A percentile compares a stretch with the other conserved stretches of the same genome.
Evolutionary conservation across 2,329 filamentous ascomycete genomes (phyloP).

Genomic region (Beauveria scarabaeidicola): DNA sequence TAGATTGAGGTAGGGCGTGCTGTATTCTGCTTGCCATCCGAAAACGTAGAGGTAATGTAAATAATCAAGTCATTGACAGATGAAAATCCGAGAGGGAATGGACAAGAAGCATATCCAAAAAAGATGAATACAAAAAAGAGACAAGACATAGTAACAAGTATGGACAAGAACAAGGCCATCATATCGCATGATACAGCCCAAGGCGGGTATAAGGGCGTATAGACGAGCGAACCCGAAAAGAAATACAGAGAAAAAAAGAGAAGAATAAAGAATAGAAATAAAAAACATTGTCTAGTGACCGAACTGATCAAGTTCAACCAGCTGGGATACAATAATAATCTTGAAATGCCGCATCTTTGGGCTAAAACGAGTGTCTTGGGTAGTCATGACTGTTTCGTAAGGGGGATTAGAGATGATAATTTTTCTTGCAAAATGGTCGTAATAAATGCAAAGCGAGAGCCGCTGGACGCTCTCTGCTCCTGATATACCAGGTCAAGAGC

Average conservation of each 20-base stretch:
- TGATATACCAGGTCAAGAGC: neutral
- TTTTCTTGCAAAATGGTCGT: neutral
- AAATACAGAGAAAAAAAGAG: neutral
- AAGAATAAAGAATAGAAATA: neutral
- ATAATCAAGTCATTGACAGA: neutral
- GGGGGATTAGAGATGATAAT: neutral
- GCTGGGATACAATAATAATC: neutral
- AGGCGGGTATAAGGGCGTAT: conserved; percentile 6
- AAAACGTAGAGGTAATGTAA: neutral
- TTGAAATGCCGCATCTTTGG: conserved; percentile 3
- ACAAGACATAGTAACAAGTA: neutral
- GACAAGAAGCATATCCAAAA: neutral
- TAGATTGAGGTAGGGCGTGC: no score
- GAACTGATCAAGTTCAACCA: conserved; percentile 4
- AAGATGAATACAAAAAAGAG: neutral
- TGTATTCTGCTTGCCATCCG: neutral
- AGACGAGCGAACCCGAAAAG: neutral
- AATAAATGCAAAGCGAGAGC: neutral
- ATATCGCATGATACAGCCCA: conserved; percentile 10
- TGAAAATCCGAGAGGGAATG: neutral
- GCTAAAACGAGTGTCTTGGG: conserved; percentile 1
- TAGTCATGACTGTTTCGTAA: conserved; percentile 11
- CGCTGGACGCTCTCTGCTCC: neutral
- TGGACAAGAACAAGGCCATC: conserved; percentile 3
- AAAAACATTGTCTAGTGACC: conserved; percentile 9